Base-by-base conservation (phyloP, 306 rosid genomes). In the Purshia tridentata region DNA sequence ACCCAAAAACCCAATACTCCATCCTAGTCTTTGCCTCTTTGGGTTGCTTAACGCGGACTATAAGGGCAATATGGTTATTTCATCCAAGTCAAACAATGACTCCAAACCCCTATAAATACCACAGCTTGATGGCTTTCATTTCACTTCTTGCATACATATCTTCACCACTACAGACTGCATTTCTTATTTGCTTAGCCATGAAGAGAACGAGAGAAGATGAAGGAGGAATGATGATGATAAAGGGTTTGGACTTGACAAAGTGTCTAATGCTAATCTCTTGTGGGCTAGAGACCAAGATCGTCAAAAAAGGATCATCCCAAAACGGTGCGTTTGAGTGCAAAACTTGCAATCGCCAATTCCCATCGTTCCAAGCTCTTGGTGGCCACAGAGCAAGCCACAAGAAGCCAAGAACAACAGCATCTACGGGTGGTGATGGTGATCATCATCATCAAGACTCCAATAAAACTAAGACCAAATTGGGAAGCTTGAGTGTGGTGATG, bases 321-420 rank as follows among this genome's bases (percentile, higher is more conserved):
- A 70, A 19, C 51, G 70, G 57, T 2, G 68, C 45, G 4, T 79
- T 74, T 48, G 79, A 79, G 49, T 93, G 98, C 88, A 93, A 93
- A 69, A 90, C 97, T 4, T 92, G 97, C 74, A 88, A 78, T 77
- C 87, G 90, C 1, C 86, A 77, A 22, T 93, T 93, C 80, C 29
- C 87, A 1, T 93, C 97, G 6, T 93, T 93, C 67, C 97, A 93
- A 68, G 98, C 97, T 0, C 92, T 91, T 0, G 98, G 98, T 7
- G 97, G 98, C 4, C 98, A 93, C 89, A 81, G 96, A 9, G 96
- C 97, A 1, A 91, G 97, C 79, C 98, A 93, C 83, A 91, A 85
- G 69, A 80, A 69, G 70, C 72, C 75, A 0, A 86, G 73, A n/a
- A 60, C 35, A 29, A 29, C 35, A 29, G 2, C 77, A 3, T 37